Conservation (phyloP, 169 alveolate genomes). For the Plasmodium relictum region DNA sequence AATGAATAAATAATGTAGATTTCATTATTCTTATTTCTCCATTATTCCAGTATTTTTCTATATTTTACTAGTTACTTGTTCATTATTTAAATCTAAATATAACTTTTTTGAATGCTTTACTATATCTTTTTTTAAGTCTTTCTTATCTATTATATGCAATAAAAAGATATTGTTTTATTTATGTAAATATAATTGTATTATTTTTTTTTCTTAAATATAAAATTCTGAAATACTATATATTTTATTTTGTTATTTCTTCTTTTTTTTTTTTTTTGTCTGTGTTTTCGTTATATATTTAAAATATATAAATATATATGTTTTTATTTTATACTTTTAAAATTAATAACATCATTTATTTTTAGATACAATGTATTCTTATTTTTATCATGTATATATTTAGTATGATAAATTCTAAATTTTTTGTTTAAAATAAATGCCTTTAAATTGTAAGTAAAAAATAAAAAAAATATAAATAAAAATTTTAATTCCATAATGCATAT, state of each 20-base stretch:
- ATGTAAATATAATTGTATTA: neutral
- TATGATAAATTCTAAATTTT: neutral
- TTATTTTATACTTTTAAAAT: slow-evolving; percentile 61
- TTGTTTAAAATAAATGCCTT: slow-evolving; percentile 50
- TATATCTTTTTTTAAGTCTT: slow-evolving; percentile 48
- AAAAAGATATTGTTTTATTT: slow-evolving; percentile 4
- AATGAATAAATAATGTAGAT: neutral
- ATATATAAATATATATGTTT: slow-evolving; percentile 1
- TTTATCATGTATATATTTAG: slow-evolving; percentile 8
- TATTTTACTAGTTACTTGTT: slow-evolving; percentile 27
- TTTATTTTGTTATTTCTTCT: too few relatives aligned
- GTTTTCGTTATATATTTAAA: neutral
- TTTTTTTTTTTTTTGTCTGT: neutral
- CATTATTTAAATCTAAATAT: slow-evolving; percentile 45
- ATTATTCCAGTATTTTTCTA: slow-evolving; percentile 2
- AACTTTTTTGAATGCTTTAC: slow-evolving; percentile 31
- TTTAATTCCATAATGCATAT: slow-evolving; percentile 48
- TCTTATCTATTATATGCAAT: slow-evolving; percentile 32
- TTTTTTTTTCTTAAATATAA: too few relatives aligned
- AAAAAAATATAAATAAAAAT: slow-evolving; percentile 20
- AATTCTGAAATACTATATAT: too few relatives aligned
- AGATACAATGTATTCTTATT: slow-evolving; percentile 7
- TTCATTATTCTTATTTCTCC: slow-evolving; percentile 4
- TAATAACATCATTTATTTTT: slow-evolving; percentile 53
- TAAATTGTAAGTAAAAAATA: slow-evolving; percentile 17